These are phyloP conservation scores for Pleurotus salmoneostramineus DNA, from an alignment of 768 basidiomycete genomes.

Conservation along the genomic window DNA sequence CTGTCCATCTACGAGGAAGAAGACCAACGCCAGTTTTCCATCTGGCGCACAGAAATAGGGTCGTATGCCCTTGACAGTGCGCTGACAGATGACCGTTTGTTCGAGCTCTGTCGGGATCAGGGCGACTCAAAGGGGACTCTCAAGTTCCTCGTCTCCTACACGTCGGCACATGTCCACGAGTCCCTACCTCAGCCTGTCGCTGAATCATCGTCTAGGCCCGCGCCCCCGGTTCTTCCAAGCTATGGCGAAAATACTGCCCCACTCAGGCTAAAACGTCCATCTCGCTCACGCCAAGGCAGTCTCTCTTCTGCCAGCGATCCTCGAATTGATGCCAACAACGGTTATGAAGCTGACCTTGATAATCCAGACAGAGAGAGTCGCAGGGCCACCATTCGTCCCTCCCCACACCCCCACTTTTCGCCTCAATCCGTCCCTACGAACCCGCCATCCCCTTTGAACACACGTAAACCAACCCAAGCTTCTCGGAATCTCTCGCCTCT, in stretches of 20 bases:
- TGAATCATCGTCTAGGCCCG: conserved; percentile 31
- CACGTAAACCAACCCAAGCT: conserved; percentile 28
- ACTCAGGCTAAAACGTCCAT: conserved; percentile 46
- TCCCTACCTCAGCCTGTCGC: conserved; percentile 27
- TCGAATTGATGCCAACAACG: conserved; percentile 42
- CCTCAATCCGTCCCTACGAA: conserved; percentile 16
- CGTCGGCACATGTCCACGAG: conserved; percentile 58
- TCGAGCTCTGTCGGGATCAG: conserved; percentile 63
- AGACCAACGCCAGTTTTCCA: conserved; percentile 62
- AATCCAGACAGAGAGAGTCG: conserved; percentile 44
- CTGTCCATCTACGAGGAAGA: conserved; percentile 84
- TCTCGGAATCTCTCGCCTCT: conserved; percentile 11
- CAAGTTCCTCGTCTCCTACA: conserved; percentile 78
- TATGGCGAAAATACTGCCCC: conserved; percentile 27
- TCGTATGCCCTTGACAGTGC: conserved; percentile 72
- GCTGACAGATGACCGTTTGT: conserved; percentile 64
- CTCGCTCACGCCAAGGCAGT: conserved; percentile 64
- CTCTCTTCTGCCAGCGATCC: conserved; percentile 69
- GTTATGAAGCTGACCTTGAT: conserved; percentile 75
- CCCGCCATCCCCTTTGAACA: conserved; percentile 34
- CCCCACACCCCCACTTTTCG: conserved; percentile 26
- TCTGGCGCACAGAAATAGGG: conserved; percentile 88
- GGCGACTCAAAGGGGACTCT: conserved; percentile 80
- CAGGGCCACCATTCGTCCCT: conserved; percentile 33
- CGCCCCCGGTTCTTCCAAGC: conserved; percentile 42